Conservation (phyloP, 768 basidiomycete species). For the Pulveroboletus ravenelii region DNA sequence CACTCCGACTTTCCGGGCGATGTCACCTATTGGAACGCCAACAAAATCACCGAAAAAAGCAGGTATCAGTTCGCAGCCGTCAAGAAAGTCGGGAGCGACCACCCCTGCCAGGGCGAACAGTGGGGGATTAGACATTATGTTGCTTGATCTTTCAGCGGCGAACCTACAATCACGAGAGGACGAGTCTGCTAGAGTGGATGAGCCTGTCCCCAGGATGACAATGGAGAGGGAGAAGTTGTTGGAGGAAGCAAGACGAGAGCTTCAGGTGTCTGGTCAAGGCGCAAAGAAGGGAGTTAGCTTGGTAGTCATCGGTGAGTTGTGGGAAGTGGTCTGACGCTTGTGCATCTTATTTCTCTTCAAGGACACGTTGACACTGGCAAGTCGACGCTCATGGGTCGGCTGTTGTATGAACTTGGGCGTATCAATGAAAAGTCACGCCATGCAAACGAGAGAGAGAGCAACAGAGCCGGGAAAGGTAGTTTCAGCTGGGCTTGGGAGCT, state of each 20-base stretch:
- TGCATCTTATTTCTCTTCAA: conserved; percentile 30
- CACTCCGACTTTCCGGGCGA: conserved; percentile 40
- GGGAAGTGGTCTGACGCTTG: neutral
- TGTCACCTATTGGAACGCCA: conserved; percentile 39
- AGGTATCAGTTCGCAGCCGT: conserved; percentile 24
- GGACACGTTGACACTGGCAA: conserved; percentile 99
- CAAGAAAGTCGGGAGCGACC: conserved; percentile 37
- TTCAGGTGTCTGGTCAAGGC: conserved; percentile 44
- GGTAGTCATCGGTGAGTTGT: conserved; percentile 78
- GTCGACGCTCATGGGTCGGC: conserved; percentile 92
- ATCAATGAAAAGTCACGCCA: conserved; percentile 80
- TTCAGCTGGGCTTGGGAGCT: conserved; percentile 99
- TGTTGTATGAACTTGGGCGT: conserved; percentile 88
- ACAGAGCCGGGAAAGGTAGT: conserved; percentile 86
- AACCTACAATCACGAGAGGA: conserved; percentile 54
- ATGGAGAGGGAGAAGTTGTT: conserved; percentile 78
- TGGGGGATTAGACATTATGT: conserved; percentile 46
- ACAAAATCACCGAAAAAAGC: conserved; percentile 42
- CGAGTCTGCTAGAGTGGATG: conserved; percentile 32
- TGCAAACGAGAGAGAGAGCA: conserved; percentile 86
- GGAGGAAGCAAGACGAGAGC: conserved; percentile 62
- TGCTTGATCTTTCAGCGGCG: conserved; percentile 70
- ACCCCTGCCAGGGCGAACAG: conserved; percentile 37
- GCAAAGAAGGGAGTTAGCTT: conserved; percentile 74
- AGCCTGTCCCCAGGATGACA: conserved; percentile 57